phyloP scores from a whole-genome alignment of 169 alveolate species.

The Eimeria brunetti region DNA sequence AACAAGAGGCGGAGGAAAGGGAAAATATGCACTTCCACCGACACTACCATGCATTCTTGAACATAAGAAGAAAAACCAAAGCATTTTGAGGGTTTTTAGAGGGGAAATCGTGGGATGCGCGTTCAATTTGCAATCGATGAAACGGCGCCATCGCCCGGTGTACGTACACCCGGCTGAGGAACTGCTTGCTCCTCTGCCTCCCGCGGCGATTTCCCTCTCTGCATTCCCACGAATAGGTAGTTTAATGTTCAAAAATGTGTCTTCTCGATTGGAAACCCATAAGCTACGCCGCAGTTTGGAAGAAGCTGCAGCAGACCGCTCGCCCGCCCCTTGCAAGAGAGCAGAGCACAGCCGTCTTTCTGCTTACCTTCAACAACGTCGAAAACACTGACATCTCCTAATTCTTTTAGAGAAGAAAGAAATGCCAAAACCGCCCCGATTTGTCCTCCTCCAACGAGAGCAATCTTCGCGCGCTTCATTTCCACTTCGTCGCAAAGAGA shows the following conservation, averaged over 20 bases:
- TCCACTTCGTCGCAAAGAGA: not conserved
- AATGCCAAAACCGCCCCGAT: slow-evolving; percentile 91
- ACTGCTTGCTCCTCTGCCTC: not conserved
- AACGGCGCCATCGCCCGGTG: not conserved
- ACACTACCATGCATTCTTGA: not conserved
- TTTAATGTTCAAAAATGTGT: not conserved
- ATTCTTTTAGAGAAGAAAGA: slow-evolving; percentile 87
- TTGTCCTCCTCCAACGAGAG: slow-evolving; percentile 90
- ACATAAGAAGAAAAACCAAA: not conserved
- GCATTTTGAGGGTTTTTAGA: not conserved
- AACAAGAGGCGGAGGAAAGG: not conserved
- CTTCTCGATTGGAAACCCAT: not conserved
- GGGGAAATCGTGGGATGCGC: not conserved
- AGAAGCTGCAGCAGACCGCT: not conserved
- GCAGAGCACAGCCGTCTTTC: not conserved
- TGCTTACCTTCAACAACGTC: slow-evolving; percentile 88
- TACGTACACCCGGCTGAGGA: not conserved
- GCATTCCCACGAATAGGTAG: not conserved
- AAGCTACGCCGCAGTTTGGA: not conserved
- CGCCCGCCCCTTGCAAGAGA: not conserved
- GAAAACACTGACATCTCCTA: slow-evolving; percentile 89
- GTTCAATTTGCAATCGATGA: not conserved
- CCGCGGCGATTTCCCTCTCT: too few relatives aligned
- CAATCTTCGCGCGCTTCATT: slow-evolving; percentile 85
- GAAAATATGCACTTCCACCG: not conserved